These are phyloP conservation scores for Pseudopithomyces maydicus DNA, from an alignment of 2,329 filamentous ascomycete genomes.

Conservation along the genomic window DNA sequence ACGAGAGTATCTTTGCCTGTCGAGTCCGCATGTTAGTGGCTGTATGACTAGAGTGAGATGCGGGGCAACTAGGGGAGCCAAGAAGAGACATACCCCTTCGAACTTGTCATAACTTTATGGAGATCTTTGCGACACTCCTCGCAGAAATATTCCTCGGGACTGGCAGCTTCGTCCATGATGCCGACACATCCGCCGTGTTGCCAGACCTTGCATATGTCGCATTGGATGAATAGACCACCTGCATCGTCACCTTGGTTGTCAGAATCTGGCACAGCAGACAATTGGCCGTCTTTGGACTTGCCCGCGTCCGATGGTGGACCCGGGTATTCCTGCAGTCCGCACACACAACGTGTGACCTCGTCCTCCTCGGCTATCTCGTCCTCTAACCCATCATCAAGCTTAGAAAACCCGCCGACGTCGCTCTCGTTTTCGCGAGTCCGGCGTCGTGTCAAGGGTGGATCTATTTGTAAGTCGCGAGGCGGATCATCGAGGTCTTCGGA, in stretches of 20 bases:
- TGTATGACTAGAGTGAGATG: conserved; percentile 5
- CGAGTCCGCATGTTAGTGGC: conserved; percentile 1
- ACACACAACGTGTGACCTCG: conserved; percentile 94
- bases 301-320: conserved; percentile 69
- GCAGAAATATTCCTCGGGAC: conserved; percentile 97
- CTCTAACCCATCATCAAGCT: conserved; percentile 60
- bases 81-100: conserved; percentile 75
- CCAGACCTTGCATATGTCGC: conserved; percentile 97
- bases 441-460: conserved; percentile 73
- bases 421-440: conserved; percentile 78
- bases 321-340: conserved; percentile 92
- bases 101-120: conserved; percentile 79
- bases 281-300: conserved; percentile 51
- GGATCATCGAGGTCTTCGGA: conserved; percentile 69
- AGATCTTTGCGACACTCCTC: conserved; percentile 92
- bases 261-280: conserved; percentile 63
- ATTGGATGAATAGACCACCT: conserved; percentile 96
- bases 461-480: conserved; percentile 57
- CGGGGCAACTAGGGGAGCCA: conserved; percentile 17
- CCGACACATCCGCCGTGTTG: conserved; percentile 98
- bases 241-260: conserved; percentile 68
- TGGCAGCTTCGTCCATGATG: conserved; percentile 90
- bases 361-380: conserved; percentile 73
- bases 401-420: conserved; percentile 55
- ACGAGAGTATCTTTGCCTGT: conserved; percentile 65